Conservation (phyloP, 352 stramenopile species). For the Pilasporangium apinafurcum region DNA sequence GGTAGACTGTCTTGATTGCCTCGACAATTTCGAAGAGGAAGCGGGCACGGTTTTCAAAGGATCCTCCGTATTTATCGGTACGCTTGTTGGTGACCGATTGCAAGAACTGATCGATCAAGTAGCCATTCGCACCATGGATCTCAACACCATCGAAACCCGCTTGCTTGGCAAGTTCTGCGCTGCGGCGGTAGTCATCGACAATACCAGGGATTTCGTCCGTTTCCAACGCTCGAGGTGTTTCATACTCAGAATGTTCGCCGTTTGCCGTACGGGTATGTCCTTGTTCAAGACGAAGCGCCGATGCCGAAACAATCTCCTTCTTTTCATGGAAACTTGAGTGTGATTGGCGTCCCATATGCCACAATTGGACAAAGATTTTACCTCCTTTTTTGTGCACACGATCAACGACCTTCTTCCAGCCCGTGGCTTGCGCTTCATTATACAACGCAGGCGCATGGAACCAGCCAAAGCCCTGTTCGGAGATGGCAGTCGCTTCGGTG, state of each 20-base stretch:
- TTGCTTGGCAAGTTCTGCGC: conserved; percentile 28
- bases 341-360: conserved; percentile 41
- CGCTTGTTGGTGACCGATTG: conserved; percentile 43
- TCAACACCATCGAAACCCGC: conserved; percentile 87
- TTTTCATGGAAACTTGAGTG: conserved; percentile 38
- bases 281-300: not conserved
- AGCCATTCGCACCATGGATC: conserved; percentile 78
- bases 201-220: conserved; percentile 11
- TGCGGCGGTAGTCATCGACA: conserved; percentile 58
- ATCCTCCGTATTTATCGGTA: conserved; percentile 61
- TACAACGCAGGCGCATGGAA: conserved; percentile 17
- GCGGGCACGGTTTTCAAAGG: conserved; percentile 46
- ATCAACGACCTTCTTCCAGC: conserved; percentile 1
- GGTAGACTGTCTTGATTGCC: conserved; percentile 8
- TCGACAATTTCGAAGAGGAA: conserved; percentile 51
- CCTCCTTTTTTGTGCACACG: conserved; percentile 43
- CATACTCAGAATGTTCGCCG: not conserved
- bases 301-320: conserved; percentile 1
- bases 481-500: conserved; percentile 9
- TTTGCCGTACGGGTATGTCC: conserved; percentile 9
- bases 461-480: conserved; percentile 5
- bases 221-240: not conserved
- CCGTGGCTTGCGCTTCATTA: not conserved
- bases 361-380: conserved; percentile 51
- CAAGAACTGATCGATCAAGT: conserved; percentile 79